Evolutionary conservation across 2,329 filamentous ascomycete species (phyloP).

Genomic region (Camillea tinctor): DNA sequence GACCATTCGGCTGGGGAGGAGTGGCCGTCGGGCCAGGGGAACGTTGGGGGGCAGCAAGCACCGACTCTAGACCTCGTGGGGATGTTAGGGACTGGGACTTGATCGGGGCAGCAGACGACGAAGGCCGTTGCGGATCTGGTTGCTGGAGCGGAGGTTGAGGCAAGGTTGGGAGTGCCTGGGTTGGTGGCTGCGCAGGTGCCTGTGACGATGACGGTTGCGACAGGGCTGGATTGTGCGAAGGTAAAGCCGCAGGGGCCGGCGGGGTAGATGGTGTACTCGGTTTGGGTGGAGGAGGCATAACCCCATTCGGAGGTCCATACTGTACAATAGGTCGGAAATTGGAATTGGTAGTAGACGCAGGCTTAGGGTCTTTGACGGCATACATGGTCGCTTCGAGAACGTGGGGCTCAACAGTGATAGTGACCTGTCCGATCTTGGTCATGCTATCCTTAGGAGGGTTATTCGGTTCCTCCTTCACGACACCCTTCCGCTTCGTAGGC

Average conservation of each 20-base stretch:
- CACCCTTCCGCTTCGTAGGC: conserved; percentile 66
- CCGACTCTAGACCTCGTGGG: conserved; percentile 31
- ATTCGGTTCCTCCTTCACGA: conserved; percentile 60
- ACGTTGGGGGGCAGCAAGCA: conserved; percentile 32
- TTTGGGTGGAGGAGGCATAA: conserved; percentile 54
- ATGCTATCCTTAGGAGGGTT: conserved; percentile 71
- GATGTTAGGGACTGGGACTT: conserved; percentile 21
- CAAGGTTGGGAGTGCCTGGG: conserved; percentile 2
- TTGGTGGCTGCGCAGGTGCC: conserved; percentile 14
- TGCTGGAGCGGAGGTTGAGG: conserved; percentile 7
- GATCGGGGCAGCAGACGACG: conserved; percentile 8
- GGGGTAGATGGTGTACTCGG: conserved; percentile 33
- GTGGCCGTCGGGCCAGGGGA: conserved; percentile 22
- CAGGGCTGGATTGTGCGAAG: conserved; percentile 17
- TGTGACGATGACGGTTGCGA: conserved; percentile 11
- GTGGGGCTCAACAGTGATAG: conserved; percentile 77
- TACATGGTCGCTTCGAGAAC: conserved; percentile 75
- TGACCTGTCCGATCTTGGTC: conserved; percentile 69
- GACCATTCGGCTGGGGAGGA: conserved; percentile 29
- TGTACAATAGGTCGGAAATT: conserved; percentile 58
- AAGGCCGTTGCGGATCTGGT: conserved; percentile 14
- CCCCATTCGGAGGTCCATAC: conserved; percentile 63
- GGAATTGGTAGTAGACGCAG: conserved; percentile 37
- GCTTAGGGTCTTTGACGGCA: conserved; percentile 65
- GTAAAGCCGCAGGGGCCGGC: conserved; percentile 18